phyloP scores from a whole-genome alignment of 2,329 filamentous ascomycete genomes.

The Colletotrichum sidae region DNA sequence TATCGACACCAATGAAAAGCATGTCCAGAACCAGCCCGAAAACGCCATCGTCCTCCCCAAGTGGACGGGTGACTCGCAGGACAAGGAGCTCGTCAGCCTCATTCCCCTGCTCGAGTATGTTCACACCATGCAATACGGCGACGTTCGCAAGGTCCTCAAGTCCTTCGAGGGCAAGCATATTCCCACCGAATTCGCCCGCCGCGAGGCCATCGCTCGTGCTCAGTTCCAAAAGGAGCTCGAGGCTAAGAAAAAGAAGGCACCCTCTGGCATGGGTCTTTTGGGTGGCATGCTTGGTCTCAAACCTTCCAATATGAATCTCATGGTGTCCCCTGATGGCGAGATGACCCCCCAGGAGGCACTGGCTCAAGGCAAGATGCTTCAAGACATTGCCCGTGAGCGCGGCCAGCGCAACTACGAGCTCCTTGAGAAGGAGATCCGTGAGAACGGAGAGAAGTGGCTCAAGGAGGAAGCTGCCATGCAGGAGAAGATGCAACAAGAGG shows the following conservation, averaged over 20 bases:
- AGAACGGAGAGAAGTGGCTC: conserved; percentile 95
- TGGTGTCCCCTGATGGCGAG: conserved; percentile 73
- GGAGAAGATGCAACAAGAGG: conserved; percentile 90
- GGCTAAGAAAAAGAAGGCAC: conserved; percentile 68
- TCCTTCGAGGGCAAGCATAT: conserved; percentile 92
- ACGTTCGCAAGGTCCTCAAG: conserved; percentile 87
- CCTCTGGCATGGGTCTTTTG: conserved; percentile 75
- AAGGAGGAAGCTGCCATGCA: conserved; percentile 91
- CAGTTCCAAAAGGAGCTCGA: conserved; percentile 85
- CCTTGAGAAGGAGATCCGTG: conserved; percentile 89
- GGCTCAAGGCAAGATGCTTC: conserved; percentile 95
- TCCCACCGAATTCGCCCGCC: conserved; percentile 86
- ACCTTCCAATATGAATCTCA: conserved; percentile 71
- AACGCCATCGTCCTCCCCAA: conserved; percentile 93
- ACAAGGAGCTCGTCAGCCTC: conserved; percentile 86
- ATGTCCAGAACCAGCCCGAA: conserved; percentile 92
- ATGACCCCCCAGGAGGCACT: conserved; percentile 80
- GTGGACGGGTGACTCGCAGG: conserved; percentile 86
- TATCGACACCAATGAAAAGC: conserved; percentile 85
- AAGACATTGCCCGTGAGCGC: conserved; percentile 91
- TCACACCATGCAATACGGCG: conserved; percentile 89
- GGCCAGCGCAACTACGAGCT: conserved; percentile 91
- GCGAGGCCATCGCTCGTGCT: conserved; percentile 86
- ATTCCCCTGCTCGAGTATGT: conserved; percentile 99
- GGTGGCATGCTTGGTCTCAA: conserved; percentile 83